phyloP scores from a whole-genome alignment of 768 basidiomycete species.

The Pleurotus ostreatus region DNA sequence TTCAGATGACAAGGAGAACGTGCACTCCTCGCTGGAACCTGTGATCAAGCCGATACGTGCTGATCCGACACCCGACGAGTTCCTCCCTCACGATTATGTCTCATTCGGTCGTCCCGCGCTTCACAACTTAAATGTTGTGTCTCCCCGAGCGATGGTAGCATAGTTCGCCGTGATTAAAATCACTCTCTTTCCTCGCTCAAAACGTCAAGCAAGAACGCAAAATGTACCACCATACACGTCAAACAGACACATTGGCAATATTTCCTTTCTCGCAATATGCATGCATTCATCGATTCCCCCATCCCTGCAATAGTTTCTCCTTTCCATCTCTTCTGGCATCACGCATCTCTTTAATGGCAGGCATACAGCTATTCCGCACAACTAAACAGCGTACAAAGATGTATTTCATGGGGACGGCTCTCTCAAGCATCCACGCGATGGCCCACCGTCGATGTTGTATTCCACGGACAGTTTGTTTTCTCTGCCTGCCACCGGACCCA shows the following conservation, averaged over 20 bases:
- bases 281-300: constrained; percentile 61
- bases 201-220: constrained; percentile 58
- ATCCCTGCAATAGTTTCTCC: constrained; percentile 60
- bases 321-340: constrained; percentile 30
- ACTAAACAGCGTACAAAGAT: constrained; percentile 22
- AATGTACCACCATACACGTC: constrained; percentile 82
- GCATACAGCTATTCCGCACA: constrained; percentile 40
- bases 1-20: constrained; percentile 76
- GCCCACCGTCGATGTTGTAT: constrained; percentile 20
- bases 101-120: constrained; percentile 74
- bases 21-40: constrained; percentile 57
- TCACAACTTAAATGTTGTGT: constrained; percentile 70
- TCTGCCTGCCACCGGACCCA: constrained; percentile 26
- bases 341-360: constrained; percentile 42
- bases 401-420: constrained; percentile 23
- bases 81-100: constrained; percentile 78
- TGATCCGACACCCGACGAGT: constrained; percentile 70
- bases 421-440: constrained; percentile 18
- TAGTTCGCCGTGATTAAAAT: constrained; percentile 35
- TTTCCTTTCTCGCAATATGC: constrained; percentile 50
- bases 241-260: constrained; percentile 56
- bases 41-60: constrained; percentile 66
- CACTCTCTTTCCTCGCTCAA: constrained; percentile 39
- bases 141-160: constrained; percentile 61
- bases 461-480: constrained; percentile 28